phyloP scores from a whole-genome alignment of 257 asterid genomes.

The Avicennia marina region DNA sequence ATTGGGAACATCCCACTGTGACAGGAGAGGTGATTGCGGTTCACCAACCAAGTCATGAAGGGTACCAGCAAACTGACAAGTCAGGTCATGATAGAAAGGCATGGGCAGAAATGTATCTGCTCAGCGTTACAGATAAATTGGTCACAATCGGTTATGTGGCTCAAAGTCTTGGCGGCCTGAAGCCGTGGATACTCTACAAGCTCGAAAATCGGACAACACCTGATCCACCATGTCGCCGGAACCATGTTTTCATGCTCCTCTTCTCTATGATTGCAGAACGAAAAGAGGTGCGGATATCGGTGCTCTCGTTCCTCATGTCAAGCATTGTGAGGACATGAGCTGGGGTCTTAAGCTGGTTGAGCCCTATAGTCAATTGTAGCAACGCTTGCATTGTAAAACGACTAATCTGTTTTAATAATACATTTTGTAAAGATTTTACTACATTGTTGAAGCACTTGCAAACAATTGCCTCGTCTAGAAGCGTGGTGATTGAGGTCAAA shows the following conservation, averaged over 20 bases:
- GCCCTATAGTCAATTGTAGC: slow-evolving; percentile 1
- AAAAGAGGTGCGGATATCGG: slow-evolving; percentile 44
- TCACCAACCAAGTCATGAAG: slow-evolving; percentile 71
- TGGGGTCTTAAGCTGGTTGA: slow-evolving; percentile 67
- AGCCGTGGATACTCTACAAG: slow-evolving; percentile 73
- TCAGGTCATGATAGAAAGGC: slow-evolving; percentile 53
- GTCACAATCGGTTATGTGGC: slow-evolving; percentile 88
- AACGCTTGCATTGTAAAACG: no score
- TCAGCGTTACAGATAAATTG: slow-evolving; percentile 65
- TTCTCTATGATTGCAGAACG: slow-evolving; percentile 46
- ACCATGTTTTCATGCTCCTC: slow-evolving; percentile 78
- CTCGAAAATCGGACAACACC: slow-evolving; percentile 45
- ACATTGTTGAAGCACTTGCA: no score
- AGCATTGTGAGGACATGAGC: slow-evolving; percentile 71
- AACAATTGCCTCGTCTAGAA: no score
- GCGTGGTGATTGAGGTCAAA: no score
- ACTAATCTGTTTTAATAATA: no score
- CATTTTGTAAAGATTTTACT: no score
- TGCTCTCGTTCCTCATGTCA: slow-evolving; percentile 46
- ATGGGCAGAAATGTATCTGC: slow-evolving; percentile 78
- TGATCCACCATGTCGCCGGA: slow-evolving; percentile 55
- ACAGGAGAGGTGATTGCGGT: slow-evolving; percentile 57
- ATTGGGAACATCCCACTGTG: slow-evolving; percentile 53
- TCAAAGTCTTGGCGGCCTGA: slow-evolving; percentile 74
- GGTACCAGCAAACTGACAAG: slow-evolving; percentile 47